Base-by-base conservation (phyloP, 768 basidiomycete species). In the Lyophyllum atratum region DNA sequence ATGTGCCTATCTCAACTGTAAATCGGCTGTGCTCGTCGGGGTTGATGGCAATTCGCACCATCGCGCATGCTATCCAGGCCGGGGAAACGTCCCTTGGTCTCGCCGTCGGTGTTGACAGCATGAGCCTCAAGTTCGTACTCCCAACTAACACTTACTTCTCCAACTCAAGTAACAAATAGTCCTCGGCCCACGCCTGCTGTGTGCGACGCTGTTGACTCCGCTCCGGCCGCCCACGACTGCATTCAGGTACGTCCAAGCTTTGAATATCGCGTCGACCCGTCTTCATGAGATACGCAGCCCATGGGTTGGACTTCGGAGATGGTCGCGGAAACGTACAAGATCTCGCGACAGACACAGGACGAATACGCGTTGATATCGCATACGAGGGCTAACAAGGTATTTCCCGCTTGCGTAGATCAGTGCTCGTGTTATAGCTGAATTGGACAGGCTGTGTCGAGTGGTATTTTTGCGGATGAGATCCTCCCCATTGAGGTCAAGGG, bases 251-350 rank as follows among this genome's bases (percentile, higher is more conserved):
- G 73, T 59, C 28, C 24, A 9, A 49, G n/a, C 26, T 4, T 24
- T 49, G 10, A 19, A 47, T 29, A 29, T 28, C 26, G 46, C n/a
- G 25, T 29, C 4, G 26, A 3, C 7, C 12, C 1, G 25, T 22
- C 34, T 43, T 22, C 11, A 59, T 28, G 25, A 31, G 26, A 8
- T 29, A 37, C 25, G 19, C 59, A 93, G 89, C 89, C 92, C 11
- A 95, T 95, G 94, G 94, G 94, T 49, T 99, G 93, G 93, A 95
- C 93, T 1, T 91, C 91, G 4, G 93, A 95, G 71, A 87, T 91
- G 85, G 91, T 94, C 21, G 91, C 93, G n/a, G 71, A 87, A 64
- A 76, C 82, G 8, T 95, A 86, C 74, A 80, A 85, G n/a, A 72
- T 95, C 56, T 78, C 92, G 4, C 87, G 95, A 33, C 75, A 85